Evolutionary conservation across 1,284 basidiomycete species (phyloP), one percentile per base, ranked within the genome.

Genomic region (Cutaneotrichosporon mucoides): DNA sequence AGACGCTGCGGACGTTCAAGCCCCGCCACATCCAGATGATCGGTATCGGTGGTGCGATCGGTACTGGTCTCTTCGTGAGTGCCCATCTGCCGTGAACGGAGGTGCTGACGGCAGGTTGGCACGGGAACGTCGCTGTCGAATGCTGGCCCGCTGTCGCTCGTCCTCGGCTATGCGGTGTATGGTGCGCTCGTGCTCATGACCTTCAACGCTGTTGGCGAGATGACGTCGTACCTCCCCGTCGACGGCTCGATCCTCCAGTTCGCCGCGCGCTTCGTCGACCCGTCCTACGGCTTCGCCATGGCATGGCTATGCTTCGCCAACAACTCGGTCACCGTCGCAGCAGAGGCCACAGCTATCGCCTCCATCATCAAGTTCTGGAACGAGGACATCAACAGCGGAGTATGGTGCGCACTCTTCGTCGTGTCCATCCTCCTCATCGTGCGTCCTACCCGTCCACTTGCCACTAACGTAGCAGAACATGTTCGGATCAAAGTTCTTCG

Each of bases 31-130:
- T 56, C 35, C 54, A 56, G 54, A 48, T 56, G 40, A 56, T 56
- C 40, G 54, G 54, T 16, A 76, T 81, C 40, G 45, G 54, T 38
- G 81, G 81, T 11, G 76, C 76, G 15, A 82, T 82, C 62, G 81
- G 81, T 43, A 82, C 81, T 15, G 80, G 78, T 73, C 66, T 71
- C 37, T 69, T 70, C 52, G 68, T 82, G 45, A 38, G 54, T 41
- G 11, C 6, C 34, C 8, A 13, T 3, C 12, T 13, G 4, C 8
- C 13, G 3, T 11, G n/a, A n/a, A n/a, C n/a, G n/a, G n/a, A n/a
- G n/a, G n/a, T 12, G 47, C 38, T 49, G 46, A 55, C 37, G 2
- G 13, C 16, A 56, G 55, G 55, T 57, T 16, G 53, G 52, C 9
- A 56, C 59, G 2, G 59, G 59, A 12, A 52, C 50, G 11, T 50